Percentiles rank a stretch among this genome's conserved stretches.
Conservation (phyloP, 1,284 basidiomycete genomes). For the Tetrapyrgos nigripes region DNA sequence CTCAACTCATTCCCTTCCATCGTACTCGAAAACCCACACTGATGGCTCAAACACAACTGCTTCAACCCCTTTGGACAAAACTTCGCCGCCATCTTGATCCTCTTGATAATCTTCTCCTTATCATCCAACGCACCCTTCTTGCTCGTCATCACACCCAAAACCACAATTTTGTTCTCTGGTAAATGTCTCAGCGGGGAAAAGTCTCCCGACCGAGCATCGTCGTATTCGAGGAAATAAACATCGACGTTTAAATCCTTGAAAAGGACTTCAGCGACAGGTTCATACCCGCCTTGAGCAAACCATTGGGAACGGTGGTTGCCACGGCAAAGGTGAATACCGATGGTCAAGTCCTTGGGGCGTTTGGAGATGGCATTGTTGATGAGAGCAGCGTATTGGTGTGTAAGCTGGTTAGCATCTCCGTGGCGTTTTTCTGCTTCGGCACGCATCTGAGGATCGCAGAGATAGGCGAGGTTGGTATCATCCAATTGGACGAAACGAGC, state of each 20-base stretch:
- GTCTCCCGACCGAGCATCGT: conserved; percentile 18
- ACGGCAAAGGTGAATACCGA: conserved; percentile 50
- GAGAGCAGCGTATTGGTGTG: conserved; percentile 37
- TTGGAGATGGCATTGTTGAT: conserved; percentile 42
- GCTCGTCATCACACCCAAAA: conserved; percentile 10
- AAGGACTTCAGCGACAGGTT: too few relatives aligned
- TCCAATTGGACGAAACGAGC: conserved; percentile 45
- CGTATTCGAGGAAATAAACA: conserved; percentile 18
- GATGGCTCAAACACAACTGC: conserved; percentile 6
- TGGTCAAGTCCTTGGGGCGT: conserved; percentile 43
- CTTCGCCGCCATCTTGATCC: conserved; percentile 10
- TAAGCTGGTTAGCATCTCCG: too few relatives aligned
- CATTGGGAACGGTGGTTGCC: conserved; percentile 26
- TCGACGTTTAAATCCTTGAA: too few relatives aligned
- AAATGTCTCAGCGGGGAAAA: too few relatives aligned
- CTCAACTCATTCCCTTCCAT: conserved; percentile 6
- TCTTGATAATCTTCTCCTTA: conserved; percentile 6
- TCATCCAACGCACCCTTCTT: conserved; percentile 8
- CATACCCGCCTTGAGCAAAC: too few relatives aligned
- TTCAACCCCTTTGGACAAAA: conserved; percentile 9
- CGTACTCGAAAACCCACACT: conserved; percentile 14
- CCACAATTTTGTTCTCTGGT: too few relatives aligned
- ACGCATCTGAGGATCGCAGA: conserved; percentile 25
- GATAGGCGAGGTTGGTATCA: conserved; percentile 30
- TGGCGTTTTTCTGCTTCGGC: too few relatives aligned